Conservation (phyloP, 1,284 basidiomycete species). For the Vanrija sp. region DNA sequence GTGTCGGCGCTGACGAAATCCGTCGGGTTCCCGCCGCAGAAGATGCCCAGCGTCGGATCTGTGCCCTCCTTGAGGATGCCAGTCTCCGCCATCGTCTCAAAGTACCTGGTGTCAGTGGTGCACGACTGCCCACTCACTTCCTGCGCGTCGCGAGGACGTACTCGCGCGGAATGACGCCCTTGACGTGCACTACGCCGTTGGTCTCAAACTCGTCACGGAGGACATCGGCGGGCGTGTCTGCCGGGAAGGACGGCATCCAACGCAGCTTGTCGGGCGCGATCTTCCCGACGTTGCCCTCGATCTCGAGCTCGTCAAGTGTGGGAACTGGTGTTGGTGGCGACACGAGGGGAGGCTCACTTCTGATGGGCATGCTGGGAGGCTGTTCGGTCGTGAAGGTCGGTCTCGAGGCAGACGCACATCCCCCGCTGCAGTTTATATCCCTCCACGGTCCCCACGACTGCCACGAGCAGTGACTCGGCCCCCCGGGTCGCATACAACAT, state of each 20-base stretch:
- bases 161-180: constrained; percentile 20
- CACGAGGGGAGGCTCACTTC: no score
- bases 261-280: background rate
- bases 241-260: constrained; percentile 16
- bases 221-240: constrained; percentile 9
- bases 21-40: constrained; percentile 1
- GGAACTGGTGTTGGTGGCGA: no score
- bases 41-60: constrained; percentile 11
- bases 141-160: constrained; percentile 10
- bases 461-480: no score
- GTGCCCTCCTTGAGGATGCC: constrained; percentile 13
- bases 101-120: constrained; percentile 6
- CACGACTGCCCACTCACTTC: background rate
- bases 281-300: constrained; percentile 3
- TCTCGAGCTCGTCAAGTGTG: constrained; percentile 1
- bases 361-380: no score
- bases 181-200: constrained; percentile 21
- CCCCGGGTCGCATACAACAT: no score
- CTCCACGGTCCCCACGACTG: no score
- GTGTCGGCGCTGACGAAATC: constrained; percentile 7
- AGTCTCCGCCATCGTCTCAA: constrained; percentile 7
- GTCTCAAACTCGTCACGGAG: constrained; percentile 8
- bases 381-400: no score
- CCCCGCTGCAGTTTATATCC: no score
- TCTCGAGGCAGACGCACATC: no score